Evolutionary conservation across 345 rosid species (phyloP), one percentile per base, ranked within the genome.

Genomic region (Syzygium grande): DNA sequence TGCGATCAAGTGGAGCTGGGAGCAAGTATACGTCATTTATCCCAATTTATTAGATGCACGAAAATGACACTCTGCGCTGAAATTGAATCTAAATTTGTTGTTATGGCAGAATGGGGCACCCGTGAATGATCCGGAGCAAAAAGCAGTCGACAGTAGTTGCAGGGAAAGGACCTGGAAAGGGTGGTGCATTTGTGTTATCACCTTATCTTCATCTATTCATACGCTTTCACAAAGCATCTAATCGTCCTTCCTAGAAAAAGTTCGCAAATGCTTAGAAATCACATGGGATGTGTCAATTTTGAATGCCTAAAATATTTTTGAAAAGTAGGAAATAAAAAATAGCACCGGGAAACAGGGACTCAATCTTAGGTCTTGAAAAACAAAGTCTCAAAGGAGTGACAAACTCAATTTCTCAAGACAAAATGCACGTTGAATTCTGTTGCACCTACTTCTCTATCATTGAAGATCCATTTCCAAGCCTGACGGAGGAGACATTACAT

Each of bases 1-100:
- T 55, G 27, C 59, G 27, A 55, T 55, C 63, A 4, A 23, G 63
- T 58, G 29, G 59, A 11, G 27, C 27, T 21, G 3, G 59, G 59
- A n/a, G n/a, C n/a, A n/a, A n/a, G 0, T 7, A 21, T 55, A 5
- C n/a, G 3, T 10, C 6, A 22, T 0, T 56, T 0, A 56, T 56
- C 63, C 63, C 63, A 58, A 58, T 58, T 23, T 58, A 58, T 58
- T 23, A 58, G 63, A 27, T 23, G 63, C 14, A 0, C 3, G 11
- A 55, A 7, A 55, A 55, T 21, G 59, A 55, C 59, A 21, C 25
- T 55, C 11, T 54, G 4, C 0, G 4, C 58, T 54, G 58, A 22
- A 9, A 56, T 56, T 22, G 61, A 56, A 22, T 56, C 61, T 56
- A 56, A 56, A 56, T 22, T 9, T 56, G 3, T 56, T 21, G n/a